Evolutionary conservation across 139 green algal species (phyloP).

Genomic region (Picochlorum sp.): DNA sequence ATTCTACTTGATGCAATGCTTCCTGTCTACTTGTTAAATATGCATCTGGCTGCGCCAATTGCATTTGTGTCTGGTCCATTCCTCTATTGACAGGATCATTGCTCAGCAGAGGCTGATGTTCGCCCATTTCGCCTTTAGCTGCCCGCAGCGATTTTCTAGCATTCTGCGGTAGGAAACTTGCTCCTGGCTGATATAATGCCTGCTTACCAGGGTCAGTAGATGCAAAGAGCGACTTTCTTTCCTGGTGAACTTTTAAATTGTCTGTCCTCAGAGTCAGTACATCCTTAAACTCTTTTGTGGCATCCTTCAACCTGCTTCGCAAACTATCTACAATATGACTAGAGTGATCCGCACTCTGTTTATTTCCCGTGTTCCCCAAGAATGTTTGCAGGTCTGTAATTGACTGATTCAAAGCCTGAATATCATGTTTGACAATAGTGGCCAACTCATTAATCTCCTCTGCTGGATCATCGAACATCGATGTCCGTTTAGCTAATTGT

Average conservation of each 20-base stretch:
- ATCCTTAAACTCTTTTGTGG: slow-evolving; percentile 87
- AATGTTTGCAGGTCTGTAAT: slow-evolving; percentile 68
- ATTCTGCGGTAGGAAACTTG: slow-evolving; percentile 1
- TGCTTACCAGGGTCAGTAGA: slow-evolving; percentile 20
- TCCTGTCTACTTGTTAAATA: slow-evolving; percentile 53
- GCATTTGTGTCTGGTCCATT: slow-evolving; percentile 39
- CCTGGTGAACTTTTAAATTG: slow-evolving; percentile 70
- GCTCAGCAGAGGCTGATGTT: slow-evolving; percentile 8
- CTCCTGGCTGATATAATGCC: slow-evolving; percentile 23
- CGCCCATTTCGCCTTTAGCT: slow-evolving; percentile 4
- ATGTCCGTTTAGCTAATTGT: slow-evolving; percentile 89
- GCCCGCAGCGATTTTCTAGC: slow-evolving; percentile 6
- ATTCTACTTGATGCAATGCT: slow-evolving; percentile 89
- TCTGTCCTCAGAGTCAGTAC: slow-evolving; percentile 87
- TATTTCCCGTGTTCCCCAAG: slow-evolving; percentile 39
- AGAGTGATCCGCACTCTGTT: slow-evolving; percentile 75
- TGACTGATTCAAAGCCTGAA: slow-evolving; percentile 66
- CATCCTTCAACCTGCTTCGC: slow-evolving; percentile 63
- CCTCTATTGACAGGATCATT: neutral
- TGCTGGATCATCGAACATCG: slow-evolving; percentile 94
- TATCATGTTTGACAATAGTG: slow-evolving; percentile 83
- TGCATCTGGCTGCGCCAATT: slow-evolving; percentile 37
- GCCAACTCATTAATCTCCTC: slow-evolving; percentile 84
- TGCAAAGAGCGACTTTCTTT: slow-evolving; percentile 71
- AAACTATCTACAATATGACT: slow-evolving; percentile 83